These are phyloP conservation scores for Phytophthora citricola DNA, from an alignment of 352 stramenopile species.

Conservation along the genomic window DNA sequence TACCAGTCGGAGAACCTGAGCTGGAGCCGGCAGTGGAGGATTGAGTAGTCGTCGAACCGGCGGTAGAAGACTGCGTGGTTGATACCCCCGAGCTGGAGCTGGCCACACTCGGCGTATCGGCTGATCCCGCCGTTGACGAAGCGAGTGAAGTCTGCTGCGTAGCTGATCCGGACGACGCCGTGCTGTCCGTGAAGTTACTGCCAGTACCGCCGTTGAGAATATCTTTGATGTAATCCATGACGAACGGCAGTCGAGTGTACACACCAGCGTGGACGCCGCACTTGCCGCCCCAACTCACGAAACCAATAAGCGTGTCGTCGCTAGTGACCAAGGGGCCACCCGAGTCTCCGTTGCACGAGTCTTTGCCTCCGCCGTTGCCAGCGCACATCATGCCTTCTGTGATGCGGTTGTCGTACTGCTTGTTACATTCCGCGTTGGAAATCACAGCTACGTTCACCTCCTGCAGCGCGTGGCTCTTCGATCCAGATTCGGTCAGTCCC, in stretches of 20 bases:
- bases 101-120: slow-evolving; percentile 10
- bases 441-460: slow-evolving; percentile 61
- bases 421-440: slow-evolving; percentile 60
- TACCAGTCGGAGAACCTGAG: slow-evolving; percentile 1
- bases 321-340: slow-evolving; percentile 57
- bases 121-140: slow-evolving; percentile 19
- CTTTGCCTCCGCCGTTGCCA: slow-evolving; percentile 50
- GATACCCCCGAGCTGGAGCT: slow-evolving; percentile 8
- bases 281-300: slow-evolving; percentile 66
- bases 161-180: slow-evolving; percentile 13
- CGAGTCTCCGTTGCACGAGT: slow-evolving; percentile 72
- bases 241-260: slow-evolving; percentile 56
- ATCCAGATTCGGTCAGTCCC: slow-evolving; percentile 50
- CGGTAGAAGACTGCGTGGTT: slow-evolving; percentile 3
- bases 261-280: slow-evolving; percentile 60
- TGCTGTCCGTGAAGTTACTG: slow-evolving; percentile 25
- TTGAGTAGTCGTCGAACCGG: slow-evolving; percentile 19
- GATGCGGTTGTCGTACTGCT: slow-evolving; percentile 60
- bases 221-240: slow-evolving; percentile 56
- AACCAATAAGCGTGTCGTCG: slow-evolving; percentile 52
- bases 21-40: slow-evolving; percentile 14
- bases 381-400: slow-evolving; percentile 68
- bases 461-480: slow-evolving; percentile 39
- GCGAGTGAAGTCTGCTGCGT: slow-evolving; percentile 18
- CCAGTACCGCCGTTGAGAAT: slow-evolving; percentile 29